Percentiles rank a stretch among this genome's conserved stretches.
Evolutionary conservation across 176 grass and related monocot genomes (phyloP).

Genomic region (Cocos nucifera): DNA sequence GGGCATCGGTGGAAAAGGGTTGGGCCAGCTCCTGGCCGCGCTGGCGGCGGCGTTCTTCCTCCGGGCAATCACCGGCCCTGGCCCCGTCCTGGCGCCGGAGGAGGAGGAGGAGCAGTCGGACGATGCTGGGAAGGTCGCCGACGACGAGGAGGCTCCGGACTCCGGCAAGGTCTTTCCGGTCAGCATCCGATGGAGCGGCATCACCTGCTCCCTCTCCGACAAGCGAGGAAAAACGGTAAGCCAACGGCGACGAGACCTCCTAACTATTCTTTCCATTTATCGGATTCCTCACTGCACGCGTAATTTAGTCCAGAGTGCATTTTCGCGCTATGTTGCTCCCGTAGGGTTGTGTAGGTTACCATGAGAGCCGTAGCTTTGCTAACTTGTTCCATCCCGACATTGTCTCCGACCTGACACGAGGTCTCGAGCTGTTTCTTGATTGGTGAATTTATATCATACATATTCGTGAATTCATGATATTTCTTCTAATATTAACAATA

Average conservation of each 20-base stretch:
- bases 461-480: no score
- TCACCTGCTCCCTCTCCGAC: conserved; percentile 75
- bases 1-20: conserved; percentile 40
- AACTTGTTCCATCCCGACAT: no score
- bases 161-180: conserved; percentile 38
- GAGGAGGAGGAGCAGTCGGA: conserved; percentile 22
- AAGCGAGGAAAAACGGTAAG: conserved; percentile 61
- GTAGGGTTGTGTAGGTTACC: no score
- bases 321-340: no score
- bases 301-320: neutral
- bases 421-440: no score
- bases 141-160: conserved; percentile 4
- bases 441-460: no score
- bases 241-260: neutral
- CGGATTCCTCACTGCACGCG: neutral
- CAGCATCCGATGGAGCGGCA: conserved; percentile 49
- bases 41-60: conserved; percentile 70
- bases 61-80: conserved; percentile 42
- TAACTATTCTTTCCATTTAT: neutral
- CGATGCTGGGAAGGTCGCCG: neutral
- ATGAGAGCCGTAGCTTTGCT: no score
- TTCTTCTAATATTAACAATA: no score
- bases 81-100: conserved; percentile 39
- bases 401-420: no score
- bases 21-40: conserved; percentile 71